Conservation (phyloP, 2,329 filamentous ascomycete genomes). For the Microdochium trichocladiopsis region DNA sequence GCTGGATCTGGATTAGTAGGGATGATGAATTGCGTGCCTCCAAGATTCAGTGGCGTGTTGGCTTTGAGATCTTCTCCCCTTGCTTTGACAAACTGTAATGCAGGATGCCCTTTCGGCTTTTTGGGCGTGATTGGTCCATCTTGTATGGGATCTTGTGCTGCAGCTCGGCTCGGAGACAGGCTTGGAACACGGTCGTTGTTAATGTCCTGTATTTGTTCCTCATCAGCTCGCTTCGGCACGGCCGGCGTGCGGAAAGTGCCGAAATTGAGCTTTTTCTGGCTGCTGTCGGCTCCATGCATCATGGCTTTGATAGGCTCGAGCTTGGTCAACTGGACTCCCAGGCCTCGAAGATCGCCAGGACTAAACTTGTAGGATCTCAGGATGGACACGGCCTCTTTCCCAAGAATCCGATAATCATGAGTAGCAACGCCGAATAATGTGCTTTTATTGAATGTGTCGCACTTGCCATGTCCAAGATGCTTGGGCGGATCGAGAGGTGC, state of each 20-base stretch:
- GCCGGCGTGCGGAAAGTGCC: conserved; percentile 38
- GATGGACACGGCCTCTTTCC: conserved; percentile 79
- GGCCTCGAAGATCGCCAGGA: conserved; percentile 84
- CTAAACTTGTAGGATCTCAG: conserved; percentile 76
- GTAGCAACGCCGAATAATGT: conserved; percentile 77
- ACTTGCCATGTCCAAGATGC: conserved; percentile 90
- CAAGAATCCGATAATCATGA: conserved; percentile 62
- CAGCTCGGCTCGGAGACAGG: conserved; percentile 16
- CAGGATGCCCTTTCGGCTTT: conserved; percentile 47
- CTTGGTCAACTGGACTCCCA: conserved; percentile 91
- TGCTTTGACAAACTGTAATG: conserved; percentile 41
- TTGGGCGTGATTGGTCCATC: conserved; percentile 46
- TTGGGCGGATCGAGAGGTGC: conserved; percentile 89
- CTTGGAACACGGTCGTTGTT: conserved; percentile 26
- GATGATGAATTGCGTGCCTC: conserved; percentile 87
- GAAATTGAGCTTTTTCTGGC: conserved; percentile 75
- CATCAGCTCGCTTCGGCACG: conserved; percentile 26
- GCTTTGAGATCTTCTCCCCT: conserved; percentile 46
- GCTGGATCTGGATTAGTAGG: conserved; percentile 74
- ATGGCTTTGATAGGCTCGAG: conserved; percentile 68
- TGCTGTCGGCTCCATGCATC: conserved; percentile 55
- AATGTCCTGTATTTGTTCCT: conserved; percentile 41
- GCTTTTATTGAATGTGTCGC: conserved; percentile 91
- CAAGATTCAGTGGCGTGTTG: conserved; percentile 66
- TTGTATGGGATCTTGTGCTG: conserved; percentile 43